Conservation (phyloP, 228 moss, liverwort and hornwort genomes). For the Sphagnum fallax region DNA sequence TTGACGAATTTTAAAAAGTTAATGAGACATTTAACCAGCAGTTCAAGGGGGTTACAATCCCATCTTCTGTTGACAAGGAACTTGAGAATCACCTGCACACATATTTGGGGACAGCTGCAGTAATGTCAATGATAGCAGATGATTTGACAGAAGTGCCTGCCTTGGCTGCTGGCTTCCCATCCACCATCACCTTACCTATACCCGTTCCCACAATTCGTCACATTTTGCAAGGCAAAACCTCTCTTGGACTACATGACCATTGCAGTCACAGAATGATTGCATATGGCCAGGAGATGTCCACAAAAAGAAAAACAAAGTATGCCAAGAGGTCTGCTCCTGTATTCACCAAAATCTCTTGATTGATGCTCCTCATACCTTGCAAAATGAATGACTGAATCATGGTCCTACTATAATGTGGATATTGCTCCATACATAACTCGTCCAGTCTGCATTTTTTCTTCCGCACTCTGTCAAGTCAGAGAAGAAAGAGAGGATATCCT, state of each 20-base stretch:
- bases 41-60: too few species aligned
- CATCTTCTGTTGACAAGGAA: neutral
- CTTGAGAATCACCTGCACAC: conserved; percentile 60
- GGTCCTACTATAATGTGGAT: conserved; percentile 86
- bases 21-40: too few species aligned
- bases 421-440: conserved; percentile 82
- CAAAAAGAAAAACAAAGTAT: neutral
- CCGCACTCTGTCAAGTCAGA: conserved; percentile 27
- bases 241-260: neutral
- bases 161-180: conserved; percentile 76
- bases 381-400: conserved; percentile 97
- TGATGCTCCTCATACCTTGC: conserved; percentile 34
- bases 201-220: neutral
- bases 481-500: neutral
- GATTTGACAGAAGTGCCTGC: conserved; percentile 71
- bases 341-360: neutral
- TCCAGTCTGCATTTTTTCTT: conserved; percentile 77
- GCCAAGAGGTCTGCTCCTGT: neutral
- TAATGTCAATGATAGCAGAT: conserved; percentile 54
- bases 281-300: neutral
- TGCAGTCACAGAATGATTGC: neutral
- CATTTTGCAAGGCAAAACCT: neutral
- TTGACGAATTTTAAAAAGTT: too few species aligned
- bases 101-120: conserved; percentile 80
- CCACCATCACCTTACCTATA: conserved; percentile 78